phyloP scores from a whole-genome alignment of 768 basidiomycete genomes.

The Amanita polypyramis region DNA sequence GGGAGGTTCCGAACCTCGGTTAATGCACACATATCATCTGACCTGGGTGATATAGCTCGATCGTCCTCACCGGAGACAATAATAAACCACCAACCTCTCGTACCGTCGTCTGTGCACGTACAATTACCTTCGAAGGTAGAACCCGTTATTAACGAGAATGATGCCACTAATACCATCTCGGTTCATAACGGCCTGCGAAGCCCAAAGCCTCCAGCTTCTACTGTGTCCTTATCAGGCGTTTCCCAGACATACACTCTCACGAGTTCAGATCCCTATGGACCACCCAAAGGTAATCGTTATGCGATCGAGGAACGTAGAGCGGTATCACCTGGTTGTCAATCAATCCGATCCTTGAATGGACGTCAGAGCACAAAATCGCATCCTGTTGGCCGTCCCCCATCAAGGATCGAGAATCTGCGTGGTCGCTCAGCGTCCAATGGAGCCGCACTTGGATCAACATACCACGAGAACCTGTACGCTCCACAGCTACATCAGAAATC shows the following conservation, averaged over 20 bases:
- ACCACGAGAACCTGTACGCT: constrained; percentile 27
- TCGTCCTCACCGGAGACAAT: constrained; percentile 3
- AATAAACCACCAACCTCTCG: background rate
- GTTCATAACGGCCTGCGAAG: background rate
- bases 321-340: constrained; percentile 19
- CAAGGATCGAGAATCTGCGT: constrained; percentile 15
- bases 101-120: no score
- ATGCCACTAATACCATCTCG: background rate
- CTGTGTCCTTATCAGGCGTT: background rate
- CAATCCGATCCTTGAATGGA: constrained; percentile 17
- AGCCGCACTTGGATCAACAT: constrained; percentile 23
- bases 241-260: background rate
- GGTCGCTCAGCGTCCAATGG: constrained; percentile 36
- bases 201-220: background rate
- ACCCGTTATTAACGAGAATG: background rate
- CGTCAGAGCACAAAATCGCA: constrained; percentile 14
- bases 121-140: background rate
- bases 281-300: constrained; percentile 5
- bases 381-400: constrained; percentile 5
- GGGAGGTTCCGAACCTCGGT: background rate
- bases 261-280: background rate
- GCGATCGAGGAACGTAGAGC: constrained; percentile 18
- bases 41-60: background rate
- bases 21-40: background rate
- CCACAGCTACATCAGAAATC: constrained; percentile 15